Evolutionary conservation across 352 stramenopile species (phyloP).

Genomic region (Globisporangium takayamanum): DNA sequence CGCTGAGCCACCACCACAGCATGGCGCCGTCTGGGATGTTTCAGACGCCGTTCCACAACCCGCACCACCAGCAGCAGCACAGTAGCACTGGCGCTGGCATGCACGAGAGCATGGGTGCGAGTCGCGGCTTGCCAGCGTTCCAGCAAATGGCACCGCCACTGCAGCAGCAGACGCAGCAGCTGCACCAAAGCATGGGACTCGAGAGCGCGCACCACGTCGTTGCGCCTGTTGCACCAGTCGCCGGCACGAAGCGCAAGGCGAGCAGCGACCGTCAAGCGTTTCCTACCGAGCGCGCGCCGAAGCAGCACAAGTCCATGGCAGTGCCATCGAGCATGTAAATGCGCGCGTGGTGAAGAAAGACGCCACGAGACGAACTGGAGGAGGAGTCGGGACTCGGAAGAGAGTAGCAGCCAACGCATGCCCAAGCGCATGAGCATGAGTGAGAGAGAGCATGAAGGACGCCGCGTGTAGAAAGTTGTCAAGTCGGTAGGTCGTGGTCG

Average conservation of each 20-base stretch:
- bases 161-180: constrained; percentile 14
- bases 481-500: not conserved
- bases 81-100: no score
- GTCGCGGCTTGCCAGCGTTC: constrained; percentile 41
- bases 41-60: constrained; percentile 15
- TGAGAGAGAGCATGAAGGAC: not conserved
- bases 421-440: constrained; percentile 1
- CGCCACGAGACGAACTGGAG: not conserved
- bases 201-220: not conserved
- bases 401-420: constrained; percentile 4
- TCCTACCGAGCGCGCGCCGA: constrained; percentile 13
- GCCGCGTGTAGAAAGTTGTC: constrained; percentile 5
- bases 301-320: constrained; percentile 22
- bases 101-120: constrained; percentile 4
- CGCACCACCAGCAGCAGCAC: constrained; percentile 14
- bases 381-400: not conserved
- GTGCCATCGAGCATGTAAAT: constrained; percentile 6
- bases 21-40: constrained; percentile 20
- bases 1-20: constrained; percentile 15
- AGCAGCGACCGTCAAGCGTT: constrained; percentile 14
- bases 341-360: not conserved
- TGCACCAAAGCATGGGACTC: constrained; percentile 16
- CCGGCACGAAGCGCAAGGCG: constrained; percentile 48
- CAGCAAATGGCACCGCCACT: constrained; percentile 26
- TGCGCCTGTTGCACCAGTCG: constrained; percentile 8